Evolutionary conservation across 495 filamentous ascomycete species (phyloP).

Genomic region (Glutinoglossum americanum): DNA sequence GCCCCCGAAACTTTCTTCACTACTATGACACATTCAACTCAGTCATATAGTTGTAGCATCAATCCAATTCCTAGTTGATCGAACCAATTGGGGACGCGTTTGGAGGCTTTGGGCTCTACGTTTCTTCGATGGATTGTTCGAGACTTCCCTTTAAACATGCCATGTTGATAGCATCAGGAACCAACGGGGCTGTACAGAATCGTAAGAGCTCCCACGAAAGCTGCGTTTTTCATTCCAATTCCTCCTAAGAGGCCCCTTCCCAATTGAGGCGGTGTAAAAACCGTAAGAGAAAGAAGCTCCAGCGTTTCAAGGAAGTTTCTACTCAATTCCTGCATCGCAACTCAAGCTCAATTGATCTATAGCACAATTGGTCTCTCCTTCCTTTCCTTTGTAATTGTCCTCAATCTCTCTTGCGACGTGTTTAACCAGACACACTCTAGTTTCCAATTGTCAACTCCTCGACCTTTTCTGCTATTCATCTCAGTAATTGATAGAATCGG

Average conservation of each 20-base stretch:
- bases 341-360: not conserved
- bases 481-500: not conserved
- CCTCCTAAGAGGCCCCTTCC: not conserved
- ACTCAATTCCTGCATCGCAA: not conserved
- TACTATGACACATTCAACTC: not conserved
- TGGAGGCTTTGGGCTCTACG: not conserved
- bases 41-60: not conserved
- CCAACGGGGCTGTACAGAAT: not conserved
- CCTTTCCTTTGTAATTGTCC: not conserved
- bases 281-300: not conserved
- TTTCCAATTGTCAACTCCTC: not conserved
- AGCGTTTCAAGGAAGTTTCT: not conserved
- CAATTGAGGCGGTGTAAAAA: not conserved
- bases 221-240: not conserved
- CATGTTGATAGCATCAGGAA: not conserved
- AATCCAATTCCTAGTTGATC: not conserved
- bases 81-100: not conserved
- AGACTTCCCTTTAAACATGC: not conserved
- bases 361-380: not conserved
- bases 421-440: not conserved
- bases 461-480: not conserved
- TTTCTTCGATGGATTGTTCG: not conserved
- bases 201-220: not conserved
- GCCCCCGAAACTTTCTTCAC: not conserved
- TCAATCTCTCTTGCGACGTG: not conserved